These are phyloP conservation scores for Phytophthora hibernalis DNA, from an alignment of 352 stramenopile genomes.

Conservation along the genomic window DNA sequence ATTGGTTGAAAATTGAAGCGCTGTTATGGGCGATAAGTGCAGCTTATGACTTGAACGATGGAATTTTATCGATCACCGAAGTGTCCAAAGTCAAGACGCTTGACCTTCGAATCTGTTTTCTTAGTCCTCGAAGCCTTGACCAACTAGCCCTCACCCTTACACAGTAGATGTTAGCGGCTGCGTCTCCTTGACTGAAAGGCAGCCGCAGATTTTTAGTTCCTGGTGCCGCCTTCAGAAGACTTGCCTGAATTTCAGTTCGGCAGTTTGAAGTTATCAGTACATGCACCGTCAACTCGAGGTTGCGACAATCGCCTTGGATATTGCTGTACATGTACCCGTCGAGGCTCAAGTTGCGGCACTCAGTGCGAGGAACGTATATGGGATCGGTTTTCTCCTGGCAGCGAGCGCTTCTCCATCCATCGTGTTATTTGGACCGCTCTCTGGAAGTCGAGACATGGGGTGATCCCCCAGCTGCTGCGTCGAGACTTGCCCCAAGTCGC, in stretches of 20 bases:
- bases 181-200: neutral
- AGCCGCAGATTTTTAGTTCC: neutral
- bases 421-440: constrained; percentile 14
- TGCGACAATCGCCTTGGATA: too few relatives aligned
- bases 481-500: constrained; percentile 20
- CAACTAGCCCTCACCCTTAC: too few relatives aligned
- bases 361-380: neutral
- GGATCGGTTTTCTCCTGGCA: constrained; percentile 25
- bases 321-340: too few relatives aligned
- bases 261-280: neutral
- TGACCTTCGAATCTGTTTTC: too few relatives aligned
- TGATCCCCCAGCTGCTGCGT: constrained; percentile 25
- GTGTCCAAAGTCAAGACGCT: too few relatives aligned
- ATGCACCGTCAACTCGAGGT: neutral
- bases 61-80: too few relatives aligned
- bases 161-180: neutral
- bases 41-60: too few relatives aligned
- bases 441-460: constrained; percentile 34
- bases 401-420: constrained; percentile 15
- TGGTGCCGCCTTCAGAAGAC: too few relatives aligned
- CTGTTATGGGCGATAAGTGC: too few relatives aligned
- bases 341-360: too few relatives aligned
- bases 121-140: too few relatives aligned
- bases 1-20: neutral
- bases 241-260: neutral